phyloP scores from a whole-genome alignment of 768 basidiomycete genomes.

The Calocera viscosa region DNA sequence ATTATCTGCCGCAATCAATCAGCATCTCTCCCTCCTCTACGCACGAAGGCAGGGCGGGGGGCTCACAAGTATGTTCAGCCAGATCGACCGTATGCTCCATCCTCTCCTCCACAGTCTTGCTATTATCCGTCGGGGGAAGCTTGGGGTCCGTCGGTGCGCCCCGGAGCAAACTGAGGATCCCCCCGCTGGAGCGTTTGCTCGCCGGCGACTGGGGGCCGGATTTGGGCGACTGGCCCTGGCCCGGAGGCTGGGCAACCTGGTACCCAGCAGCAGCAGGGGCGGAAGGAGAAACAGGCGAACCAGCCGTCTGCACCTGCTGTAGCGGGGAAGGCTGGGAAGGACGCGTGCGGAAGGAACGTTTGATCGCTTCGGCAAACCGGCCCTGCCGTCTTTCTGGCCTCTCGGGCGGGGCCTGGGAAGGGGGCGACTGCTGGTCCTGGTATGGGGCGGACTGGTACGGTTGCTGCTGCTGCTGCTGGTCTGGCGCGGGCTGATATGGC shows the following conservation, averaged over 20 bases:
- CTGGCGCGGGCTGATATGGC: too few relatives aligned
- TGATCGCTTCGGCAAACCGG: too few relatives aligned
- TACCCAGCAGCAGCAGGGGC: neutral
- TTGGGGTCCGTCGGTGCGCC: neutral
- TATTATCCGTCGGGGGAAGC: neutral
- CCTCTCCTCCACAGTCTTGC: constrained; percentile 4
- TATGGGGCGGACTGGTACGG: too few relatives aligned
- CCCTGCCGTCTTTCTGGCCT: too few relatives aligned
- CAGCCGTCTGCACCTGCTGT: constrained; percentile 1
- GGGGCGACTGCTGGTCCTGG: too few relatives aligned
- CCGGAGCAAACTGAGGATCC: neutral
- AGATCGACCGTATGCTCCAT: constrained; percentile 6
- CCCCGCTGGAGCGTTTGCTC: neutral
- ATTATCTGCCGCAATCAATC: neutral
- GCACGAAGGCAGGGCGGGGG: neutral
- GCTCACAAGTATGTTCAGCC: neutral
- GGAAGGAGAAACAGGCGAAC: neutral
- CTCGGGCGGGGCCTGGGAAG: too few relatives aligned
- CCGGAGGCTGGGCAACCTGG: too few relatives aligned
- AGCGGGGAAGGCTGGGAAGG: neutral
- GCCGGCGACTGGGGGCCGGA: too few relatives aligned
- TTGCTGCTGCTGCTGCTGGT: too few relatives aligned
- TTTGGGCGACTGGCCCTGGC: too few relatives aligned
- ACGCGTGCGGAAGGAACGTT: too few relatives aligned
- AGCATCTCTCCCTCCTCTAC: neutral